These are phyloP conservation scores for Euptelea pleiosperma DNA, from an alignment of 164 flowering plant genomes.

Conservation along the genomic window DNA sequence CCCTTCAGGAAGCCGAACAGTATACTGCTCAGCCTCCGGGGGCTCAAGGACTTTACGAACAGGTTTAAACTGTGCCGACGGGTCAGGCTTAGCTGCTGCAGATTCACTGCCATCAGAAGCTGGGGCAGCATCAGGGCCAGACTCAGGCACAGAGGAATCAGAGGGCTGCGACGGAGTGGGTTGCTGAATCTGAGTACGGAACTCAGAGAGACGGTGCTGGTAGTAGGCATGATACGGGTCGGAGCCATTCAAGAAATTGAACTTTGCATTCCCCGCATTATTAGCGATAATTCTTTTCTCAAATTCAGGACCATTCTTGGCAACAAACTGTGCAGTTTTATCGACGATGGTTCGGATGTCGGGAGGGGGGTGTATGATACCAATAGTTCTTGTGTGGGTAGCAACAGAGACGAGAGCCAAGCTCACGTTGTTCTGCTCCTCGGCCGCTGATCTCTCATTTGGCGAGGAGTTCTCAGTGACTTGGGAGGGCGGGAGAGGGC, in stretches of 20 bases:
- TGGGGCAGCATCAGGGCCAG: constrained; percentile 24
- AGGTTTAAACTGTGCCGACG: constrained; percentile 57
- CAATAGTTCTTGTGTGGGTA: constrained; percentile 88
- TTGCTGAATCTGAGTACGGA: constrained; percentile 58
- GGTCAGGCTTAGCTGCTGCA: constrained; percentile 49
- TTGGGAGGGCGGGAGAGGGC: constrained; percentile 69
- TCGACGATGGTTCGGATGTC: constrained; percentile 89
- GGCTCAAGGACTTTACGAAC: constrained; percentile 78
- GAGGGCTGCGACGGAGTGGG: constrained; percentile 26
- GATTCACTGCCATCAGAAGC: constrained; percentile 30
- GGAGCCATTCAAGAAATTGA: constrained; percentile 75
- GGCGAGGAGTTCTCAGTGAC: constrained; percentile 31
- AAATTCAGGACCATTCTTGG: constrained; percentile 92
- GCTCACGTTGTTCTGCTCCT: constrained; percentile 29
- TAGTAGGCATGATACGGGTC: constrained; percentile 98
- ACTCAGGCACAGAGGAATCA: constrained; percentile 41
- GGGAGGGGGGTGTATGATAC: constrained; percentile 96
- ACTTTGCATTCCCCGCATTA: constrained; percentile 83
- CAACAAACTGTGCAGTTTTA: constrained; percentile 86
- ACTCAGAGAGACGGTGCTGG: constrained; percentile 82
- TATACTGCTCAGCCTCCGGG: constrained; percentile 92
- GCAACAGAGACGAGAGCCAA: constrained; percentile 51
- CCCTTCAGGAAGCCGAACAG: constrained; percentile 95
- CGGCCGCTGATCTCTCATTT: constrained; percentile 26
- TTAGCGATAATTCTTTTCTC: constrained; percentile 82